These are phyloP conservation scores for Colletotrichum liriopes DNA, from an alignment of 2,329 filamentous ascomycete genomes.

Conservation along the genomic window DNA sequence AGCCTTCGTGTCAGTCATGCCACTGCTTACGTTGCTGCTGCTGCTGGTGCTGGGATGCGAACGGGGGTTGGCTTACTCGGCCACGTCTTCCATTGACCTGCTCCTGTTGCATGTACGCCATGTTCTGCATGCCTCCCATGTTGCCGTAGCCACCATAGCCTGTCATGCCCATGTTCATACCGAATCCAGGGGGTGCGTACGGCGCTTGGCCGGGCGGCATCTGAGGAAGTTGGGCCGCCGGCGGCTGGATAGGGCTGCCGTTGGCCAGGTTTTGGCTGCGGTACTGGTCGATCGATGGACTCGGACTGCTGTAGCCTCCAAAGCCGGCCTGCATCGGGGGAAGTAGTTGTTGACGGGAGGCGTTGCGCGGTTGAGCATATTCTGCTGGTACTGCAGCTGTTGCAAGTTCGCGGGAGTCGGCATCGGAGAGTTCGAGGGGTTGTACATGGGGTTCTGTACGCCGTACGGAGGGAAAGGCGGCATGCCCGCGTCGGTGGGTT, in stretches of 20 bases:
- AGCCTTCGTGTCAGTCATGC: conserved; percentile 29
- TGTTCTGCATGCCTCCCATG: conserved; percentile 62
- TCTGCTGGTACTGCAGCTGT: conserved; percentile 73
- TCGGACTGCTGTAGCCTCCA: conserved; percentile 65
- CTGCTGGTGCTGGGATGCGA: conserved; percentile 17
- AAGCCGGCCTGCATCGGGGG: conserved; percentile 69
- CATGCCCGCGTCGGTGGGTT: conserved; percentile 66
- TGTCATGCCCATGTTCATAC: conserved; percentile 63
- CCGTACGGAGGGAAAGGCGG: conserved; percentile 67
- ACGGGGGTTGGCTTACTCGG: conserved; percentile 66
- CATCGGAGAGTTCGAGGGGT: conserved; percentile 61
- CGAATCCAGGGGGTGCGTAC: conserved; percentile 66
- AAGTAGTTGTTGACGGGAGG: conserved; percentile 73
- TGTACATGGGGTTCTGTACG: conserved; percentile 68
- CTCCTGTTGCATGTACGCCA: conserved; percentile 71
- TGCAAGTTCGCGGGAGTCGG: conserved; percentile 64
- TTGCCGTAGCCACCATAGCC: conserved; percentile 63
- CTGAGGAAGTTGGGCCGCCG: conserved; percentile 57
- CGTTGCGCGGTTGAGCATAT: conserved; percentile 67
- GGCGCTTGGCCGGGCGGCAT: conserved; percentile 60
- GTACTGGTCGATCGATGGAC: conserved; percentile 69
- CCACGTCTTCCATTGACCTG: conserved; percentile 71
- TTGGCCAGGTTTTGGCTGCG: conserved; percentile 67
- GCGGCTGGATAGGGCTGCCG: conserved; percentile 66
- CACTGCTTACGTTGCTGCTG: conserved; percentile 17